These are phyloP conservation scores for Meyerozyma smithsonii DNA, from an alignment of 1,139 yeast genomes.

Conservation along the genomic window DNA sequence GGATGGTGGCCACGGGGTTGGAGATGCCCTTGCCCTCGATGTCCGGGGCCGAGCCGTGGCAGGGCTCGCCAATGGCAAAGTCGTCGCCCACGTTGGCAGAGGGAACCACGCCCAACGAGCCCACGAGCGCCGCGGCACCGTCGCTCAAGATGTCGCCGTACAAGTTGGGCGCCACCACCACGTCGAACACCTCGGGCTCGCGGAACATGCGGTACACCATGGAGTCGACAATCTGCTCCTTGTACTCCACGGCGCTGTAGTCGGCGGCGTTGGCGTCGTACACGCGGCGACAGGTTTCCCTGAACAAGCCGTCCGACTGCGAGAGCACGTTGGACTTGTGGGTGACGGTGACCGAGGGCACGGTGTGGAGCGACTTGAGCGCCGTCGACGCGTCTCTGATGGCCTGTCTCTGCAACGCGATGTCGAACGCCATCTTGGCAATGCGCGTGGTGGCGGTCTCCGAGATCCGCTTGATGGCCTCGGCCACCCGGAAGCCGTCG, in stretches of 20 bases:
- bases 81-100: constrained; percentile 95
- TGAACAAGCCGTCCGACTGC: constrained; percentile 90
- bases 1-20: constrained; percentile 95
- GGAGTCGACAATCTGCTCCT: constrained; percentile 97
- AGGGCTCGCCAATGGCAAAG: constrained; percentile 98
- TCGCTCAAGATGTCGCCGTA: constrained; percentile 96
- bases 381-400: constrained; percentile 57
- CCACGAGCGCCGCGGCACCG: constrained; percentile 98
- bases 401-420: constrained; percentile 86
- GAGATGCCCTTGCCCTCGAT: constrained; percentile 93
- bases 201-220: constrained; percentile 99
- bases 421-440: constrained; percentile 86
- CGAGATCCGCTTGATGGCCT: constrained; percentile 93
- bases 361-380: constrained; percentile 36
- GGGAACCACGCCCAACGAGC: constrained; percentile 97
- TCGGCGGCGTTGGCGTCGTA: constrained; percentile 61
- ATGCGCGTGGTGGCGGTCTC: constrained; percentile 82
- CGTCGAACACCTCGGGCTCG: constrained; percentile 95
- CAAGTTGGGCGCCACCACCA: constrained; percentile 96
- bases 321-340: constrained; percentile 95
- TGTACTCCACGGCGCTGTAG: constrained; percentile 58
- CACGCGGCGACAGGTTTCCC: constrained; percentile 80
- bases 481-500: constrained; percentile 83
- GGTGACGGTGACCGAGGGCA: constrained; percentile 81
- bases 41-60: constrained; percentile 99